phyloP scores from a whole-genome alignment of 805 yeast genomes.

The Nakazawaea wickerhamii region DNA sequence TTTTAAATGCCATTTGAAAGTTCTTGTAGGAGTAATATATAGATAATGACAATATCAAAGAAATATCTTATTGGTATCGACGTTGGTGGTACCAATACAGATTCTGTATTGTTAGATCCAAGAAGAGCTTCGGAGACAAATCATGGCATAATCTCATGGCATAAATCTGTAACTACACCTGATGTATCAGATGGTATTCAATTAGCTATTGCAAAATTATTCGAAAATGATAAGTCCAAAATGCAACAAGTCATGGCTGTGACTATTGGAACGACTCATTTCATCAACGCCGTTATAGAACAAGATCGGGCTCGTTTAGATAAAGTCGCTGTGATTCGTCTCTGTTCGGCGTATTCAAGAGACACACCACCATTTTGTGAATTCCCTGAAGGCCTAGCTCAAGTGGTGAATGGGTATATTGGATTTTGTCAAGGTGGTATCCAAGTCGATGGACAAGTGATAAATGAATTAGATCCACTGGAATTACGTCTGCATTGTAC shows the following conservation, averaged over 20 bases:
- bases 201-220: conserved; percentile 29
- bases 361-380: conserved; percentile 37
- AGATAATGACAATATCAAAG: conserved; percentile 7
- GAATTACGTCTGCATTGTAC: conserved; percentile 26
- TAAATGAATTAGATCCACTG: conserved; percentile 27
- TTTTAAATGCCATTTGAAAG: too few relatives aligned
- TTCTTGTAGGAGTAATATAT: neutral
- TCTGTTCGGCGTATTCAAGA: conserved; percentile 38
- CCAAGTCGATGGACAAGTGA: conserved; percentile 36
- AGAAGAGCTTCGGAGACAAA: conserved; percentile 16
- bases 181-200: conserved; percentile 40
- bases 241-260: conserved; percentile 33
- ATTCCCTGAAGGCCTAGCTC: conserved; percentile 34
- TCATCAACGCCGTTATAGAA: conserved; percentile 46
- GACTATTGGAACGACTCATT: conserved; percentile 49
- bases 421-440: conserved; percentile 36
- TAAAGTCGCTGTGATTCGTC: conserved; percentile 39
- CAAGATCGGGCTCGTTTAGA: conserved; percentile 36
- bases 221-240: conserved; percentile 19
- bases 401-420: conserved; percentile 30
- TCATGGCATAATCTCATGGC: conserved; percentile 35
- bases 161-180: conserved; percentile 38
- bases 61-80: conserved; percentile 37
- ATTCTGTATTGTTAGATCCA: conserved; percentile 40
- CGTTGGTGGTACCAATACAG: conserved; percentile 50